Evolutionary conservation across 495 filamentous ascomycete genomes (phyloP).

Genomic region (Lasiosphaeria ovina): DNA sequence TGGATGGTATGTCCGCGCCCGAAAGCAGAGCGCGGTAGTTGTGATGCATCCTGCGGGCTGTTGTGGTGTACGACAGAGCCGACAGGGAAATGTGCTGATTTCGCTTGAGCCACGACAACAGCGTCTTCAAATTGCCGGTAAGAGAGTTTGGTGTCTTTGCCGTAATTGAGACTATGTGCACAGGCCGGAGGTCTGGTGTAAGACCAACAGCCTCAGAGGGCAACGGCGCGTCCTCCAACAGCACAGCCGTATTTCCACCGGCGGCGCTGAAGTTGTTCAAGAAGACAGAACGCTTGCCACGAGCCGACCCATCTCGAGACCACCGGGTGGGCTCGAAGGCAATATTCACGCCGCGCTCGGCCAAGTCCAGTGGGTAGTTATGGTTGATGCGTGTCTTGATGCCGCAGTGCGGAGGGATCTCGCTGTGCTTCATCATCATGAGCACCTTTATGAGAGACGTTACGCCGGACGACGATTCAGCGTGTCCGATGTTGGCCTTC

Average conservation of each 20-base stretch:
- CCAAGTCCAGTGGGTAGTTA: constrained; percentile 11
- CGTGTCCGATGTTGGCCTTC: constrained; percentile 78
- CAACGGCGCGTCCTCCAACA: constrained; percentile 48
- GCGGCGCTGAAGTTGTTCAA: constrained; percentile 57
- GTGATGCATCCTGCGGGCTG: constrained; percentile 67
- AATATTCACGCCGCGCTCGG: constrained; percentile 7
- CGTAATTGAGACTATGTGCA: constrained; percentile 46
- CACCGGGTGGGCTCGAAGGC: constrained; percentile 11
- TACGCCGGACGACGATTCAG: constrained; percentile 70
- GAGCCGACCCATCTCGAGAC: constrained; percentile 50
- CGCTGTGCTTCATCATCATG: constrained; percentile 70
- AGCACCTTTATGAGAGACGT: constrained; percentile 70
- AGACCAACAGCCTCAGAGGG: constrained; percentile 1
- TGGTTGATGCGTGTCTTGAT: constrained; percentile 60
- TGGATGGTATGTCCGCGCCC: constrained; percentile 20
- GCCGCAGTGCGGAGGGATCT: constrained; percentile 70
- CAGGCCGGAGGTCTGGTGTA: constrained; percentile 30
- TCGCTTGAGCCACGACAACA: constrained; percentile 41
- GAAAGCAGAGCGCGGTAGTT: constrained; percentile 47
- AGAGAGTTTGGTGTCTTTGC: constrained; percentile 43
- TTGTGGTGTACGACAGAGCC: constrained; percentile 66
- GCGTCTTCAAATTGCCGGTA: constrained; percentile 30
- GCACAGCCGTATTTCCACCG: constrained; percentile 51
- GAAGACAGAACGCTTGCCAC: constrained; percentile 36
- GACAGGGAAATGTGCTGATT: constrained; percentile 38